Conservation (phyloP, 2,329 filamentous ascomycete species). For the Arthrobotrys sinensis region DNA sequence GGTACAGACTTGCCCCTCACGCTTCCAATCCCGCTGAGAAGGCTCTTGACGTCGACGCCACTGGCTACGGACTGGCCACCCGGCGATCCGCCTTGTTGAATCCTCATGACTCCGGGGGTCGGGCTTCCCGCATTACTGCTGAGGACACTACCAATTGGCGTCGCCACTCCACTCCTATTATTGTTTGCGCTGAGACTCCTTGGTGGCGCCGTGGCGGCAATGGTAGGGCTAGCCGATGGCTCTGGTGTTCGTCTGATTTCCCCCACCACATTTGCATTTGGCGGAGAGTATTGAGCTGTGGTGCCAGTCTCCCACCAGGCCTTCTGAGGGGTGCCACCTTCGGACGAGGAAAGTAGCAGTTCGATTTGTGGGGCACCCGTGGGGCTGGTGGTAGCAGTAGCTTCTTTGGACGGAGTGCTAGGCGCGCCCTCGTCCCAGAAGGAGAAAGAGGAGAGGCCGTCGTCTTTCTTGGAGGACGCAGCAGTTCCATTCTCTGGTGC, state of each 20-base stretch:
- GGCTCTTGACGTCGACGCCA: slow-evolving; percentile 53
- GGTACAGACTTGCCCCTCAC: slow-evolving; percentile 44
- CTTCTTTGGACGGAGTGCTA: slow-evolving; percentile 19
- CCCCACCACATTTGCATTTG: background rate
- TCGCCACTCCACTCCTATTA: slow-evolving; percentile 28
- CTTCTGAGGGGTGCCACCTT: slow-evolving; percentile 35
- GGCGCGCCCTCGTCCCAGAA: slow-evolving; percentile 53
- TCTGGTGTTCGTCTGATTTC: slow-evolving; percentile 47
- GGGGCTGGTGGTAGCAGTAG: slow-evolving; percentile 41
- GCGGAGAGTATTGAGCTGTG: slow-evolving; percentile 46
- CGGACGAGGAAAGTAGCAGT: slow-evolving; percentile 18
- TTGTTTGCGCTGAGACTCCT: slow-evolving; percentile 51
- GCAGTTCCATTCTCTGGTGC: slow-evolving; percentile 34
- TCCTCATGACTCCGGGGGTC: slow-evolving; percentile 32
- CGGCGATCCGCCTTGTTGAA: slow-evolving; percentile 31
- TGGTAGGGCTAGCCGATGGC: slow-evolving; percentile 44
- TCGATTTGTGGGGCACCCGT: slow-evolving; percentile 57
- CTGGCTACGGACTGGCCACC: slow-evolving; percentile 4
- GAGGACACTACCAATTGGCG: slow-evolving; percentile 42
- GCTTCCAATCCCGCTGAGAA: slow-evolving; percentile 52
- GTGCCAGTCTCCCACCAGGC: slow-evolving; percentile 52
- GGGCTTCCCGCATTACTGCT: slow-evolving; percentile 50
- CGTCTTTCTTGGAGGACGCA: slow-evolving; percentile 19
- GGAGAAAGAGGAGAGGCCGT: slow-evolving; percentile 47
- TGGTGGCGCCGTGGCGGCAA: slow-evolving; percentile 20